Conservation (phyloP, 2,329 filamentous ascomycete species). For the Ascochyta clinopodiicola region DNA sequence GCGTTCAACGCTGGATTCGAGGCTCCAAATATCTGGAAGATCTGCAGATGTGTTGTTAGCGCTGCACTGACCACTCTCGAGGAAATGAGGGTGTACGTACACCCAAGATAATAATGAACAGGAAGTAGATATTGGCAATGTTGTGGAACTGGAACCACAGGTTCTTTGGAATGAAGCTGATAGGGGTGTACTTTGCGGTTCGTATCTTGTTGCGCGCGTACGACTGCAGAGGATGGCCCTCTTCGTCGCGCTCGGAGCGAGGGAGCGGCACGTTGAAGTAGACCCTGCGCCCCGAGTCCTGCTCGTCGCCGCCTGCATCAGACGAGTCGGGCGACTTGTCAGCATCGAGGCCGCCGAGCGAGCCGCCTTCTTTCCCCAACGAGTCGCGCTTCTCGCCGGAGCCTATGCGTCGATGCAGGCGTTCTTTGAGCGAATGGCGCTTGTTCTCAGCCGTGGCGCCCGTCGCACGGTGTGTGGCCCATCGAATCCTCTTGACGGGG, state of each 20-base stretch:
- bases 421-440: constrained; percentile 80
- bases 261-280: constrained; percentile 90
- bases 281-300: constrained; percentile 60
- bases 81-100: constrained; percentile 64
- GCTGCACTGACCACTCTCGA: constrained; percentile 12
- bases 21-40: constrained; percentile 95
- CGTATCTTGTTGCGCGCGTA: constrained; percentile 96
- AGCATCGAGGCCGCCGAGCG: constrained; percentile 25
- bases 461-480: constrained; percentile 90
- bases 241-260: constrained; percentile 75
- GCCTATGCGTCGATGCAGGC: constrained; percentile 67
- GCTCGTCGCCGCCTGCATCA: constrained; percentile 49
- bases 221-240: constrained; percentile 72
- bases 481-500: constrained; percentile 81
- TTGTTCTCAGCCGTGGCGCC: constrained; percentile 78
- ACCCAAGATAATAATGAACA: constrained; percentile 91
- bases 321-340: constrained; percentile 55
- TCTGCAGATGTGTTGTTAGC: constrained; percentile 60
- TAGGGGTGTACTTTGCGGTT: constrained; percentile 94
- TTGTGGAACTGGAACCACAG: constrained; percentile 98
- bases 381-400: constrained; percentile 69
- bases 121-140: constrained; percentile 97
- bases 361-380: constrained; percentile 45
- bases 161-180: constrained; percentile 97
- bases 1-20: constrained; percentile 88